These are phyloP conservation scores for Tylopilus sp. DNA, from an alignment of 1,284 basidiomycete species.

Conservation along the genomic window DNA sequence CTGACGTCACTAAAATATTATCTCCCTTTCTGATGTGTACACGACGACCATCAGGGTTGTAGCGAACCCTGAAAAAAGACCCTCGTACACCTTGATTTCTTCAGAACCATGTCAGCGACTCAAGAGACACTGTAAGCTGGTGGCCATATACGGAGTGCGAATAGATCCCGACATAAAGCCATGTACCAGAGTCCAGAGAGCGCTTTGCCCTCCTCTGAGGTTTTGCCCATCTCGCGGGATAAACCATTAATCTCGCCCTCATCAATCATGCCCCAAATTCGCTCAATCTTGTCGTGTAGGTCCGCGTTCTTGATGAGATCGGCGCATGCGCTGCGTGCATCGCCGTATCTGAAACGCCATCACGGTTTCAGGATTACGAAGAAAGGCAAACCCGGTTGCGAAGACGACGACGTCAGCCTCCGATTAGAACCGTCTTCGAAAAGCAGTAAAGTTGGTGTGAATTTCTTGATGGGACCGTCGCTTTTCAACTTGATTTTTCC, in stretches of 20 bases:
- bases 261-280: conserved; percentile 59
- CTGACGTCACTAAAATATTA: conserved; percentile 23
- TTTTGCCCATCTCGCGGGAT: conserved; percentile 49
- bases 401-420: conserved; percentile 63
- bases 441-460: conserved; percentile 52
- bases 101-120: conserved; percentile 32
- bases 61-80: conserved; percentile 47
- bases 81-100: conserved; percentile 63
- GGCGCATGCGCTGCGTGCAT: conserved; percentile 27
- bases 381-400: conserved; percentile 46
- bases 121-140: background rate
- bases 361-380: conserved; percentile 17
- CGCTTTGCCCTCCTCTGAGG: conserved; percentile 26
- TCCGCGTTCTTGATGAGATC: conserved; percentile 24
- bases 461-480: conserved; percentile 51
- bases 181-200: conserved; percentile 50
- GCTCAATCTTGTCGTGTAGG: conserved; percentile 31
- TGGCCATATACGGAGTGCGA: no score
- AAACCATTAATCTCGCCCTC: conserved; percentile 60
- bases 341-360: conserved; percentile 33
- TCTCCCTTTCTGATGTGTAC: no score
- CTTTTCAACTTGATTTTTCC: conserved; percentile 75
- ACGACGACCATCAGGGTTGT: no score
- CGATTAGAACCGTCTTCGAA: conserved; percentile 65
- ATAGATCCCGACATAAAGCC: no score